These are phyloP conservation scores for Teratosphaeriaceae sp. DNA, from an alignment of 2,329 filamentous ascomycete genomes.

Conservation along the genomic window DNA sequence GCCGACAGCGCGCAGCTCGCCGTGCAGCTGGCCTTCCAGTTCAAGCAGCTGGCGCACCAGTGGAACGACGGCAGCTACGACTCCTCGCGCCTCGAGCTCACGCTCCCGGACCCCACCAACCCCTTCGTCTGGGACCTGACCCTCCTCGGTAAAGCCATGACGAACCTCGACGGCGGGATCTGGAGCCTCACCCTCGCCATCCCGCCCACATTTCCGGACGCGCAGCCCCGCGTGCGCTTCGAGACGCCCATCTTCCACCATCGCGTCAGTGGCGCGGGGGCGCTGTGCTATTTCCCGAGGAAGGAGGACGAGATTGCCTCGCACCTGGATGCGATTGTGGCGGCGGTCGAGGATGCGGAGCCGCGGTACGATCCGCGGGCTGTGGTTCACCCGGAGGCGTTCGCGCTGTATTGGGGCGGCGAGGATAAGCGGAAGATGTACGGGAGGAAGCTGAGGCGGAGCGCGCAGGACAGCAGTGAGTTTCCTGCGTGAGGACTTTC, in stretches of 20 bases:
- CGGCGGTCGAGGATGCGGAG: slow-evolving; percentile 76
- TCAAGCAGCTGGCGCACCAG: slow-evolving; percentile 69
- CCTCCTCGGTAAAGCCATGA: slow-evolving; percentile 88
- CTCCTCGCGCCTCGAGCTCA: slow-evolving; percentile 65
- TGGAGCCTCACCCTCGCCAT: slow-evolving; percentile 75
- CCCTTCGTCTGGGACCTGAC: slow-evolving; percentile 86
- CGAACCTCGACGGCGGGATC: slow-evolving; percentile 84
- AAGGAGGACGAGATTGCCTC: slow-evolving; percentile 69
- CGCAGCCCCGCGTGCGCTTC: slow-evolving; percentile 78
- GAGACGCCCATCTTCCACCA: slow-evolving; percentile 83
- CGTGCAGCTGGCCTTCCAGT: slow-evolving; percentile 76
- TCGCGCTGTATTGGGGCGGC: slow-evolving; percentile 78
- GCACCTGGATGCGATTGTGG: slow-evolving; percentile 79
- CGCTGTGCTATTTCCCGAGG: slow-evolving; percentile 73
- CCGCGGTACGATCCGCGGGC: slow-evolving; percentile 87
- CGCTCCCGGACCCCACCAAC: slow-evolving; percentile 65
- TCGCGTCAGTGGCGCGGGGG: slow-evolving; percentile 68
- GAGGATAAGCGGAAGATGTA: slow-evolving; percentile 76
- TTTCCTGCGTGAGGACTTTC: slow-evolving; percentile 11
- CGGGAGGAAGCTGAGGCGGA: slow-evolving; percentile 70
- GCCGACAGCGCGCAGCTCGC: slow-evolving; percentile 67
- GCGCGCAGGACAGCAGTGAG: slow-evolving; percentile 55
- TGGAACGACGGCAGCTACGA: slow-evolving; percentile 58
- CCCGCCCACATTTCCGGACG: slow-evolving; percentile 78
- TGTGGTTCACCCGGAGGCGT: slow-evolving; percentile 78